Evolutionary conservation across 495 filamentous ascomycete species (phyloP).

Genomic region (Neurospora sp.): DNA sequence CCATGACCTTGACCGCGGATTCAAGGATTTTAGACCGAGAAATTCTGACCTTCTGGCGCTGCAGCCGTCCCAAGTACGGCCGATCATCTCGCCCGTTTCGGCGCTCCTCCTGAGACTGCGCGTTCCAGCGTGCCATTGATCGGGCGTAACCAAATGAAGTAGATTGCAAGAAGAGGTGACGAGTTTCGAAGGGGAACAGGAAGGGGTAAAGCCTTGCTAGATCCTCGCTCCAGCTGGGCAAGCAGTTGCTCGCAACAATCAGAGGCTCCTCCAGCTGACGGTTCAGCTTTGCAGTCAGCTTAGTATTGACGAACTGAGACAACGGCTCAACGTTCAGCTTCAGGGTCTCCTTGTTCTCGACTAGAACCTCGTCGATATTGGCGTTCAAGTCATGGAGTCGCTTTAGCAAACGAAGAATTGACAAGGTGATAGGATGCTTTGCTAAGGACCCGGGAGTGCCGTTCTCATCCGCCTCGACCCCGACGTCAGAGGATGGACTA

Average conservation of each 20-base stretch:
- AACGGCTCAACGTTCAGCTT: constrained; percentile 71
- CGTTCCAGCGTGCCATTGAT: constrained; percentile 95
- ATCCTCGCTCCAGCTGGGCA: constrained; percentile 95
- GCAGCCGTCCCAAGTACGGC: constrained; percentile 84
- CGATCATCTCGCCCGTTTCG: constrained; percentile 81
- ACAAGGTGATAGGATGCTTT: constrained; percentile 72
- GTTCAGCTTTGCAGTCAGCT: constrained; percentile 97
- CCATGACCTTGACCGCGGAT: constrained; percentile 98
- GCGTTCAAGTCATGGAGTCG: constrained; percentile 90
- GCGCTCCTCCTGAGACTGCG: constrained; percentile 71
- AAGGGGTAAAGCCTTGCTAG: constrained; percentile 94
- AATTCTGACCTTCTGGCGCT: constrained; percentile 96
- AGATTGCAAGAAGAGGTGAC: constrained; percentile 93
- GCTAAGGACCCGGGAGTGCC: constrained; percentile 74
- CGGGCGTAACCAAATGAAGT: constrained; percentile 97
- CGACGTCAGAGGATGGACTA: constrained; percentile 40
- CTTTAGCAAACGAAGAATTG: constrained; percentile 79
- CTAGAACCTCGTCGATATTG: constrained; percentile 91
- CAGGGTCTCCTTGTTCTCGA: constrained; percentile 65
- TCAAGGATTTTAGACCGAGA: constrained; percentile 87
- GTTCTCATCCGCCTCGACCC: constrained; percentile 35
- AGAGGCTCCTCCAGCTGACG: constrained; percentile 96
- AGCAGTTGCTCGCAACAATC: constrained; percentile 93
- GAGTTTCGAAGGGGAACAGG: constrained; percentile 97
- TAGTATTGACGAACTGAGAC: constrained; percentile 97